A percentile compares a stretch with the other conserved stretches of the same genome.
phyloP scores from a whole-genome alignment of 208 protist species.

The Naegleria lovaniensis region DNA sequence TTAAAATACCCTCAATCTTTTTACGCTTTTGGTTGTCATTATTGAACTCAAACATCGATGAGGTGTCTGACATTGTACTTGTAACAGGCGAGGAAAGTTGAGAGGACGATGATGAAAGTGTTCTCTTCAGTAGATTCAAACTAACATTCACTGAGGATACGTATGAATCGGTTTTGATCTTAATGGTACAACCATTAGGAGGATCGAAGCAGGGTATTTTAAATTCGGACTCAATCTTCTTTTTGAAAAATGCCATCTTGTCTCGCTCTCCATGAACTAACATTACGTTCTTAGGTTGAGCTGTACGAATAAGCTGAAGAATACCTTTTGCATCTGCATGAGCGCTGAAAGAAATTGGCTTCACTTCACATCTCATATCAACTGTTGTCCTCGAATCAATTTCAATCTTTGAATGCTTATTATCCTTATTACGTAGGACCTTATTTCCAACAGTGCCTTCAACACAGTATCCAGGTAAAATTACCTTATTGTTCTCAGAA shows the following conservation, averaged over 20 bases:
- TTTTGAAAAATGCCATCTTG: constrained; percentile 53
- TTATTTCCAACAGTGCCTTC: constrained; percentile 73
- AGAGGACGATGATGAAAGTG: background rate
- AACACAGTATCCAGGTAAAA: constrained; percentile 85
- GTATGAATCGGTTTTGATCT: background rate
- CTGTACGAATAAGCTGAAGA: constrained; percentile 59
- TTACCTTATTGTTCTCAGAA: constrained; percentile 66
- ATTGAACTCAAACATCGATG: background rate
- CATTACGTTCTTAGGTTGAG: constrained; percentile 55
- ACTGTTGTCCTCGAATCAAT: constrained; percentile 54
- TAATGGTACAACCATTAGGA: background rate
- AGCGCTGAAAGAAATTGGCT: constrained; percentile 60
- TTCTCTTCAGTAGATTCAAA: constrained; percentile 17
- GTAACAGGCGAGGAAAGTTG: too few relatives aligned
- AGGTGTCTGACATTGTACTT: background rate
- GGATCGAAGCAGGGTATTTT: constrained; percentile 25
- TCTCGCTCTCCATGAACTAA: constrained; percentile 71
- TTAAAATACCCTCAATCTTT: background rate
- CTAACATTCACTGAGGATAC: background rate
- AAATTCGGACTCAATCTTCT: constrained; percentile 28
- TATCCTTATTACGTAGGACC: constrained; percentile 37
- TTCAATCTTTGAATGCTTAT: constrained; percentile 35
- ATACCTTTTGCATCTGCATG: constrained; percentile 82
- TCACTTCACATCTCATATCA: constrained; percentile 54
- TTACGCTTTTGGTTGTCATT: background rate